Percentiles rank a stretch among this genome's conserved stretches.
phyloP scores from a whole-genome alignment of 352 stramenopile genomes.

The Phytopythium montanum region DNA sequence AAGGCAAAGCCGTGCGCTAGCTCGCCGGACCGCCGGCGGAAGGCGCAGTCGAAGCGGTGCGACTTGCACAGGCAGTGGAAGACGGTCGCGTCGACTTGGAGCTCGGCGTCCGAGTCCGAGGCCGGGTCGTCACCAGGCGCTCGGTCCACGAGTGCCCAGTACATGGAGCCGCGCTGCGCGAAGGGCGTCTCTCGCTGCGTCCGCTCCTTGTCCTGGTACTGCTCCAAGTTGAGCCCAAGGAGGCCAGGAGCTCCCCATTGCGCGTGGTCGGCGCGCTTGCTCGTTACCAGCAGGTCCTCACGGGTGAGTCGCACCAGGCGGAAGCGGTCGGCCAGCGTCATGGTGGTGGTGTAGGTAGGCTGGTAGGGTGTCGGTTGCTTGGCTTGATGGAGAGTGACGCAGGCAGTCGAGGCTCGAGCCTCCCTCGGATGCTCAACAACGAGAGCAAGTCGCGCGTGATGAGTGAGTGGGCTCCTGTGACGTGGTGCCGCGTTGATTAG shows the following conservation, averaged over 20 bases:
- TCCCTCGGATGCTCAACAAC: too few species aligned
- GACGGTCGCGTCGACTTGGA: conserved; percentile 13
- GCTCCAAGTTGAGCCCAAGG: conserved; percentile 13
- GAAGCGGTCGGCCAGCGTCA: conserved; percentile 14
- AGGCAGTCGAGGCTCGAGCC: too few species aligned
- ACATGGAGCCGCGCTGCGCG: conserved; percentile 49
- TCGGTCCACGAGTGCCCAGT: conserved; percentile 56
- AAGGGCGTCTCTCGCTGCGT: conserved; percentile 46
- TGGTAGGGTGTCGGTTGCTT: too few species aligned
- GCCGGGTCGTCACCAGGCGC: conserved; percentile 11
- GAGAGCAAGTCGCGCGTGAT: background rate
- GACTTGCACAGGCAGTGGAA: conserved; percentile 60
- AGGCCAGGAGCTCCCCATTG: conserved; percentile 35
- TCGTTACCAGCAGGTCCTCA: conserved; percentile 38
- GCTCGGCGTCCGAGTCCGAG: conserved; percentile 11
- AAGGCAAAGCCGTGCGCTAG: conserved; percentile 44
- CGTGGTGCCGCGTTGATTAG: too few species aligned
- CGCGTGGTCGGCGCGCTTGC: conserved; percentile 44
- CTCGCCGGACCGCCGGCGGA: conserved; percentile 26
- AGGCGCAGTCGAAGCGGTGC: conserved; percentile 46
- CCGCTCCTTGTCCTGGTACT: conserved; percentile 50
- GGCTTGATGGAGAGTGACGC: background rate
- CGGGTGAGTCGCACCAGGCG: conserved; percentile 38
- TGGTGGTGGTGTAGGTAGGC: background rate
- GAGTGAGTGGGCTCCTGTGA: too few species aligned